Evolutionary conservation across 768 basidiomycete species (phyloP), one percentile per base, ranked within the genome.

Genomic region (Mycena metata): DNA sequence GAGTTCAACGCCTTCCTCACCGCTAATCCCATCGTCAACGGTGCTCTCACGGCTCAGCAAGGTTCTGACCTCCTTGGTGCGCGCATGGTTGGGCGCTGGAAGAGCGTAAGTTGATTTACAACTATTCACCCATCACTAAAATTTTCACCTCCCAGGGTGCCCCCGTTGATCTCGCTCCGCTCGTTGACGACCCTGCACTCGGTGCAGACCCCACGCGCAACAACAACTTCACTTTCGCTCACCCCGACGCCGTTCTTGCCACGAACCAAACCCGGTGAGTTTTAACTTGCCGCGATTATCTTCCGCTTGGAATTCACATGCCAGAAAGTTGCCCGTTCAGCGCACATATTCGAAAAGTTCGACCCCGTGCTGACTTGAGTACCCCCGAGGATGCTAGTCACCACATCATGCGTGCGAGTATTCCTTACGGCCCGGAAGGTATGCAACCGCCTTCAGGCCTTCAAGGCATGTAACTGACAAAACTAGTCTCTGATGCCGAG

Each of bases 41-140:
- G 80, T 15, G 81, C 79, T 4, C 70, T 86, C 55, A 78, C 78
- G 4, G 66, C 66, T 11, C 72, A 80, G 60, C 75, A 85, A 63
- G 84, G 86, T 19, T 81, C 81, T 49, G 85, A 84, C 24, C 78
- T 87, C 23, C 77, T 84, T 15, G 86, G 85, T 43, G 87, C 87
- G n/a, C 80, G 87, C 63, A 77, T 88, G 66, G 79, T 88, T 26
- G 87, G 87, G 15, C 79, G 87, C 19, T 88, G 86, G 86, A 86
- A 85, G 81, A 85, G 84, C 45, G 85, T 83, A 71, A 52, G 81
- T 72, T 17, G 17, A 39, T 23, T 9, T 19, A 39, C 24, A 52
- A 42, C 19, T 52, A 47, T 8, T 50, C 10, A 47, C 17, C 21
- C 24, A 7, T 15, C 23, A 23, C 21, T 66, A 15, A 52, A 12